Evolutionary conservation across 495 filamentous ascomycete genomes (phyloP), one percentile per base, ranked within the genome.

Genomic region (Podospora bellae-mahoneyi): DNA sequence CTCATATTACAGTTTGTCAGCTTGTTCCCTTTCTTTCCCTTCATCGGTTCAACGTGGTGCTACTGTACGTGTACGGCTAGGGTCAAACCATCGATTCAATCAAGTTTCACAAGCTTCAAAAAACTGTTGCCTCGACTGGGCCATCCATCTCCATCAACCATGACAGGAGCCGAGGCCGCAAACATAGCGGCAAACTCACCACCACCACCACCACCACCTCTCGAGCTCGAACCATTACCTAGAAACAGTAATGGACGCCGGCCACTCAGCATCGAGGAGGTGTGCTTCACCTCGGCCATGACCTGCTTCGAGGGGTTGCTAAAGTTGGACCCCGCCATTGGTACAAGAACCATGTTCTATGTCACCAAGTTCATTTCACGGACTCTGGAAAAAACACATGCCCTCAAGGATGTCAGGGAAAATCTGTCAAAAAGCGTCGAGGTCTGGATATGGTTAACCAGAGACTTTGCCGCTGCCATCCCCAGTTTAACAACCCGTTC

Each of bases 391-490:
- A 86, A 84, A 74, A 84, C 84, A 0, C 82, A 84, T 64, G 81
- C 78, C 23, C 75, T 78, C 18, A 81, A 82, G 54, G 82, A 87
- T 30, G 84, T 87, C n/a, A 80, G 84, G 79, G 76, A 91, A 79
- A 72, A 80, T 74, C 77, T 91, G 74, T 75, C 86, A 62, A 74
- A 78, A 59, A 86, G 85, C 64, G 78, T 87, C 44, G 86, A 89
- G 64, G 85, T 91, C 64, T 93, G 91, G 91, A 84, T 89, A 69
- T 89, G 88, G 74, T 82, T 93, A 68, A 72, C 68, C 60, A 76
- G 70, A 67, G 75, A 73, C 61, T 82, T 78, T 66, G 74, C 75
- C 20, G 75, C 77, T 30, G 78, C 77, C 28, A 75, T 80, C 58
- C 78, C 77, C 0, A 77, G 71, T 44, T 53, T 80, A 26, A 78